phyloP scores from a whole-genome alignment of 2,329 filamentous ascomycete genomes.

The Parascedosporium putredinis region DNA sequence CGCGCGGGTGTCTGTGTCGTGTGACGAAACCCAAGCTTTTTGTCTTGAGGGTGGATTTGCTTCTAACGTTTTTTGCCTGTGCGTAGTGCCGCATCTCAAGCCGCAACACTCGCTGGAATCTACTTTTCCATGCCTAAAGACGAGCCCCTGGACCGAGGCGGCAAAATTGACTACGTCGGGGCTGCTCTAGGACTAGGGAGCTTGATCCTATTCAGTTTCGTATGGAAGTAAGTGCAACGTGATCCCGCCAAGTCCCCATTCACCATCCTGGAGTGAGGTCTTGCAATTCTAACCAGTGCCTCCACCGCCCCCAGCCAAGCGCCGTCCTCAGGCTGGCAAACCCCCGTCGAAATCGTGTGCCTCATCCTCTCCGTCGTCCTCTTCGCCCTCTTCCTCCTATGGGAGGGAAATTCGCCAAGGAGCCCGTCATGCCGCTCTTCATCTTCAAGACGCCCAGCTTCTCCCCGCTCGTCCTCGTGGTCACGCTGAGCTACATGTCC shows the following conservation, averaged over 20 bases:
- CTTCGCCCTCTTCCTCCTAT: slow-evolving; percentile 42
- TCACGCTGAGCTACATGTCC: slow-evolving; percentile 41
- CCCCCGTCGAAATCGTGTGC: slow-evolving; percentile 41
- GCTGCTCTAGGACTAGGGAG: slow-evolving; percentile 37
- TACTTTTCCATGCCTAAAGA: slow-evolving; percentile 6
- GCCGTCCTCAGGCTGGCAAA: slow-evolving; percentile 46
- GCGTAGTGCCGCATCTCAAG: not conserved
- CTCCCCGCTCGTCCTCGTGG: slow-evolving; percentile 36
- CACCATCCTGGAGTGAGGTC: not conserved
- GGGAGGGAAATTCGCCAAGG: slow-evolving; percentile 36
- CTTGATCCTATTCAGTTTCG: slow-evolving; percentile 54
- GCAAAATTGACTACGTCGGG: slow-evolving; percentile 27
- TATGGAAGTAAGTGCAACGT: slow-evolving; percentile 38
- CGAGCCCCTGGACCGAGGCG: slow-evolving; percentile 2
- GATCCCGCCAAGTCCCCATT: not conserved
- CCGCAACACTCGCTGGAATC: not conserved
- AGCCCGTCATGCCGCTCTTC: slow-evolving; percentile 47
- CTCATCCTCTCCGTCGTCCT: slow-evolving; percentile 48
- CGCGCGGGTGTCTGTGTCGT: too few relatives aligned
- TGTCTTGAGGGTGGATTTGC: too few relatives aligned
- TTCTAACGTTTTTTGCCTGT: too few relatives aligned
- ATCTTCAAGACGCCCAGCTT: slow-evolving; percentile 23
- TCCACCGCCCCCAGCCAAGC: slow-evolving; percentile 30
- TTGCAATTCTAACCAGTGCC: too few relatives aligned
- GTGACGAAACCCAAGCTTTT: too few relatives aligned